Percentiles rank a stretch among this genome's conserved stretches.
phyloP scores from a whole-genome alignment of 2,329 filamentous ascomycete genomes.

The Boeremia lycopersici region DNA sequence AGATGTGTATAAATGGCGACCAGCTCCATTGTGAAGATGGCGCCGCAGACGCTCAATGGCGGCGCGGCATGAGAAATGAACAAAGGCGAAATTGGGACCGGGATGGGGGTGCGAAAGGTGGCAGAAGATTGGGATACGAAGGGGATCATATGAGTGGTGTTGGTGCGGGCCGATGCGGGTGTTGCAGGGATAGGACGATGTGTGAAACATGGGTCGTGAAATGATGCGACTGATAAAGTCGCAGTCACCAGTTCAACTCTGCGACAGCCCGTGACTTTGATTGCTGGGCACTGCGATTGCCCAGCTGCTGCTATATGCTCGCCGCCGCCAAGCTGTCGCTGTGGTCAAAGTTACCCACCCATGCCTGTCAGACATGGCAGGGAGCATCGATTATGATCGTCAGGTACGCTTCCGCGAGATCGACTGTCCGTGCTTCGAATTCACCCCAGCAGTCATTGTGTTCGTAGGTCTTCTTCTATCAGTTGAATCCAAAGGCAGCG shows the following conservation, averaged over 20 bases:
- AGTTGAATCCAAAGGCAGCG: not conserved
- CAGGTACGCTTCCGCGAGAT: slow-evolving; percentile 21
- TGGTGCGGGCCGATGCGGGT: slow-evolving; percentile 18
- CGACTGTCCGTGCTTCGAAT: not conserved
- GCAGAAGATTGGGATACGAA: slow-evolving; percentile 12
- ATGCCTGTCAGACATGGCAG: slow-evolving; percentile 22
- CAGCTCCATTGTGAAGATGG: slow-evolving; percentile 38
- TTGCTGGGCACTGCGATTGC: slow-evolving; percentile 12
- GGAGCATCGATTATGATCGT: slow-evolving; percentile 22
- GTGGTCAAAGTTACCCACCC: slow-evolving; percentile 1
- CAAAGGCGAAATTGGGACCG: slow-evolving; percentile 11
- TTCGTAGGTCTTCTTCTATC: too few species aligned
- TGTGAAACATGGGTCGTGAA: slow-evolving; percentile 39
- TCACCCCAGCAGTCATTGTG: too few species aligned
- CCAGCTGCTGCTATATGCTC: slow-evolving; percentile 12
- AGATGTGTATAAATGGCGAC: slow-evolving; percentile 25
- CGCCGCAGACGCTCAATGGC: slow-evolving; percentile 30
- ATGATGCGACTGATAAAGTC: slow-evolving; percentile 42
- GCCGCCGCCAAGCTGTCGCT: slow-evolving; percentile 23
- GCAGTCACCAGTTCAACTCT: slow-evolving; percentile 25
- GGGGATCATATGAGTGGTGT: slow-evolving; percentile 31
- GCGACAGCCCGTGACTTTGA: slow-evolving; percentile 21
- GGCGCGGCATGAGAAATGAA: slow-evolving; percentile 24
- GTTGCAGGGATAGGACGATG: slow-evolving; percentile 24
- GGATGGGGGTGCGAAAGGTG: slow-evolving; percentile 15